phyloP scores from a whole-genome alignment of 2,329 filamentous ascomycete species.

The Esteya vermicola region DNA sequence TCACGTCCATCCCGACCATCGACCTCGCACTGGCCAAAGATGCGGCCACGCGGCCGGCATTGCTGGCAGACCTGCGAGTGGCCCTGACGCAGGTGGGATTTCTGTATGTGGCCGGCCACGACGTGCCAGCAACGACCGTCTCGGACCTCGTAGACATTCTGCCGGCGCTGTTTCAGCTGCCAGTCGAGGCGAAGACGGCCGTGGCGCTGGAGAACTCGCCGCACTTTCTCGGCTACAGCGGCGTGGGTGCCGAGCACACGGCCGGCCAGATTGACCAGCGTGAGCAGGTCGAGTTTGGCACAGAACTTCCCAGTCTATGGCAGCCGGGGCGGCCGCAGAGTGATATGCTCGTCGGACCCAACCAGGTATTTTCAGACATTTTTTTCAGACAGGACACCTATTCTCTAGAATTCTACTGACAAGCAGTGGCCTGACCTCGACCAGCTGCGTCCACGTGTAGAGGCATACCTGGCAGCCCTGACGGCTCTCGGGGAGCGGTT shows the following conservation, averaged over 20 bases:
- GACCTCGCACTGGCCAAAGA: constrained; percentile 29
- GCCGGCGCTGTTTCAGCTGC: constrained; percentile 28
- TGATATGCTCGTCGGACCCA: constrained; percentile 31
- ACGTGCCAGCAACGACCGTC: constrained; percentile 22
- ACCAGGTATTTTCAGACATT: no score
- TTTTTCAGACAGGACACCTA: no score
- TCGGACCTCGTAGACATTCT: constrained; percentile 23
- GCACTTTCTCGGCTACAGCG: constrained; percentile 47
- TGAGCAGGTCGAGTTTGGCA: constrained; percentile 48
- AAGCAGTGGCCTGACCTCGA: neutral
- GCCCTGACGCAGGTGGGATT: constrained; percentile 38
- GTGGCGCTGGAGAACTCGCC: constrained; percentile 37
- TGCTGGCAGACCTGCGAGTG: constrained; percentile 27
- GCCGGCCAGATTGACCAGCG: constrained; percentile 34
- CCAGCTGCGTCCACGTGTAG: constrained; percentile 21
- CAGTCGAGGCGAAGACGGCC: constrained; percentile 20
- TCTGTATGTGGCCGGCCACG: constrained; percentile 36
- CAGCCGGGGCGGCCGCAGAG: constrained; percentile 17
- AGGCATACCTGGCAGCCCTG: constrained; percentile 35
- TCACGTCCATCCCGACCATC: constrained; percentile 30
- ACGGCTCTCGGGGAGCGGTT: constrained; percentile 36
- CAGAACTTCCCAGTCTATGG: constrained; percentile 30
- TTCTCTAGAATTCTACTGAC: no score
- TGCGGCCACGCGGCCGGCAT: constrained; percentile 16
- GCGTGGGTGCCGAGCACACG: constrained; percentile 39